Base-by-base conservation (phyloP, 768 basidiomycete genomes). In the Neoboletus brunneissimus region DNA sequence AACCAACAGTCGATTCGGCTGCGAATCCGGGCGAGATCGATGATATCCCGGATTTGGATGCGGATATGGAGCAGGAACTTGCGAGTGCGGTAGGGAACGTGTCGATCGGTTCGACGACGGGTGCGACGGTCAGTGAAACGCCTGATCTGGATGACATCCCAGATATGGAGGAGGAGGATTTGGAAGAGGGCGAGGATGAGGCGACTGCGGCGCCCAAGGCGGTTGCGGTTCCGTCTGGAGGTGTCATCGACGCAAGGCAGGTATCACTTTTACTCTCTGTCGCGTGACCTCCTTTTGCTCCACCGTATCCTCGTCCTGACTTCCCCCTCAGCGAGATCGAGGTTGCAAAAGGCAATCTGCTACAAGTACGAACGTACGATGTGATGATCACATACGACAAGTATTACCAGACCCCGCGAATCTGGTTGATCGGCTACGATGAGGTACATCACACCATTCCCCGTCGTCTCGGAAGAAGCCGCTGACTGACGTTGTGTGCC, bases 311-410 rank as follows among this genome's bases (percentile, higher is more conserved):
- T 15, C 40, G 31, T 31, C 35, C 57, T 65, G 46, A 47, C 25
- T 13, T 37, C 34, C 49, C 37, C 31, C 48, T 37, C 58, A 91
- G 87, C 59, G 75, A 83, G 63, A 76, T 81, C 20, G 85, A 88
- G 61, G 78, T 81, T 22, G 83, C 85, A 34, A 91, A 86, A 58
- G 85, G 84, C 54, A 97, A 97, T 65, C 79, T 98, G 27, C 78
- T 98, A 41, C 92, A 95, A 80, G 93, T 98, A 40, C 85, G 97
- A 67, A 99, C 96, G 12, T 99, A 99, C 77, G 97, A 99, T 72
- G 95, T 98, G 67, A 92, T 97, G 89, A 98, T 99, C 78, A 93
- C 92, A 47, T 99, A 98, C 73, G 97, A 99, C 82, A 99, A 98
- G 77, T 96, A 95, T 74, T 98, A 99, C 75, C 97, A 98, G 73